Evolutionary conservation across 2,329 filamentous ascomycete species (phyloP).

Genomic region (Pseudopyricularia cyperi): DNA sequence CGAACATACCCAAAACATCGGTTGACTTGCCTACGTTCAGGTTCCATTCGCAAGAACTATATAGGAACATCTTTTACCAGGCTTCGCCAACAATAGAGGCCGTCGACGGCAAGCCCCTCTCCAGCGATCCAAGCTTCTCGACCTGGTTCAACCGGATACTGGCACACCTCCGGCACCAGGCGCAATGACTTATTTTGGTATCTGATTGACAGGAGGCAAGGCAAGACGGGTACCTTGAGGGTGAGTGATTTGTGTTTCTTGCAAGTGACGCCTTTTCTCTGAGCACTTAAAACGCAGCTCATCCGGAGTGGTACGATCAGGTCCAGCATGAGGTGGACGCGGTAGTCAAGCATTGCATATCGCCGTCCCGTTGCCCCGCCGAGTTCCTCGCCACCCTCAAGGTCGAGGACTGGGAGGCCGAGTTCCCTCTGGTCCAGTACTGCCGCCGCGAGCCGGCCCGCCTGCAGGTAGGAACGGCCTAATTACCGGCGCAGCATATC

Average conservation of each 20-base stretch:
- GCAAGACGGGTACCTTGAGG: conserved; percentile 25
- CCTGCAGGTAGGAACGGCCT: conserved; percentile 29
- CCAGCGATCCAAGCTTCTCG: conserved; percentile 7
- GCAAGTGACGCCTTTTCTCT: too few species aligned
- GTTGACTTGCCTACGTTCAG: not conserved
- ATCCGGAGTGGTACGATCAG: conserved; percentile 31
- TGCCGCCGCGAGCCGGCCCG: conserved; percentile 41
- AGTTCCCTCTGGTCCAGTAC: conserved; percentile 38
- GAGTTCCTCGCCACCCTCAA: conserved; percentile 29
- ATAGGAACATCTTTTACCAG: not conserved
- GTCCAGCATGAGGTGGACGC: conserved; percentile 32
- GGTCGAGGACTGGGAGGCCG: conserved; percentile 39
- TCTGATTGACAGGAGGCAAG: conserved; percentile 37
- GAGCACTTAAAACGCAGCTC: conserved; percentile 22
- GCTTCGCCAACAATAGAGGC: not conserved
- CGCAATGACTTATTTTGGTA: conserved; percentile 38
- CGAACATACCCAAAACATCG: not conserved
- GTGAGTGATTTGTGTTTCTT: too few species aligned
- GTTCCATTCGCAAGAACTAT: not conserved
- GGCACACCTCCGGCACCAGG: conserved; percentile 22
- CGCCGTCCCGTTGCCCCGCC: conserved; percentile 14
- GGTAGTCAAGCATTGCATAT: conserved; percentile 27
- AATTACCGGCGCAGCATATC: conserved; percentile 38
- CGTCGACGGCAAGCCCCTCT: not conserved
- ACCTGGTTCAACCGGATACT: conserved; percentile 17